phyloP scores from a whole-genome alignment of 148 eudicot genomes.

The Fagopyrum tataricum region DNA sequence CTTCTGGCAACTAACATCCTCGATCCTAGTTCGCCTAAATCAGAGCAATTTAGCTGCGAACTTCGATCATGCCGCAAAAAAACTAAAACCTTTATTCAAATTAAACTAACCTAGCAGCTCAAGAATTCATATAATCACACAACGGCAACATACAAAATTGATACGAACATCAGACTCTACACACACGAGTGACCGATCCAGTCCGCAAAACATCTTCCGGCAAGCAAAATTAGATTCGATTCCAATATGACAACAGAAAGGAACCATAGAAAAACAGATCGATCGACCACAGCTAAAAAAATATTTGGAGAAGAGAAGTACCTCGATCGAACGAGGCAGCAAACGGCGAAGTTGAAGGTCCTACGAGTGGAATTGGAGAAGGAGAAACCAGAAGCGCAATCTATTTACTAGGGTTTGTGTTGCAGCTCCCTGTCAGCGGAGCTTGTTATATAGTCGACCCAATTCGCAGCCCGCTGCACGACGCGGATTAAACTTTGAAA shows the following conservation, averaged over 20 bases:
- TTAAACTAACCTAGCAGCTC: no score
- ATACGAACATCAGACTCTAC: background rate
- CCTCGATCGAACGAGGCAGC: background rate
- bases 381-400: background rate
- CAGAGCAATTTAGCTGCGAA: no score
- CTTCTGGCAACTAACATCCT: no score
- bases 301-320: background rate
- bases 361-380: background rate
- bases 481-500: no score
- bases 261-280: background rate
- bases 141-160: background rate
- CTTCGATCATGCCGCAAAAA: background rate
- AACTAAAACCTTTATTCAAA: background rate
- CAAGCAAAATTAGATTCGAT: background rate
- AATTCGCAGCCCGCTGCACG: no score
- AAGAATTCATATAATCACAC: background rate
- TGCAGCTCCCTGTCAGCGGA: no score
- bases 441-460: no score
- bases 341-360: background rate
- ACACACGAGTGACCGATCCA: background rate
- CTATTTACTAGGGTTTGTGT: no score
- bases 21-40: no score
- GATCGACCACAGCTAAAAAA: background rate
- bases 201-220: background rate
- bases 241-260: background rate